Base-by-base conservation (phyloP, 345 rosid species). In the Mercurialis annua region DNA sequence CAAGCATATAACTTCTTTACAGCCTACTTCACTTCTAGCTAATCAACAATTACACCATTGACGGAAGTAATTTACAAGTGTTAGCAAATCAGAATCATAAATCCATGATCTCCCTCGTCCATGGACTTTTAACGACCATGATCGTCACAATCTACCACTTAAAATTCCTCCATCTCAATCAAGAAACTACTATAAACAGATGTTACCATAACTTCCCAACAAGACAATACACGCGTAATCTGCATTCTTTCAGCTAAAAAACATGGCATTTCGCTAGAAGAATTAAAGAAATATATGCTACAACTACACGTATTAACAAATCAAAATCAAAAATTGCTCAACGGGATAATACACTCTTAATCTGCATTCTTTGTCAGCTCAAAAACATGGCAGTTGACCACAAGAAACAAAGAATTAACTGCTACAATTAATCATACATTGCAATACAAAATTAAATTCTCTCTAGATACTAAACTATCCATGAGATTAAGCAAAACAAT, bases 301-400 rank as follows among this genome's bases (percentile, higher is more conserved):
- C 21, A 59, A 38, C 48, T 38, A 42, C 20, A 36, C 29, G 12
- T 20, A 4, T 16, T 24, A 29, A 24, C 44, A 40, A 40, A 33
- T 3, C 17, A 30, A 58, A 50, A n/a, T n/a, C 30, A 17, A 1
- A 11, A n/a, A 53, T 17, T 21, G 52, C 42, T 46, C 53, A 69
- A 23, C 59, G 57, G 44, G 26, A 42, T 26, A 15, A 59, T 15
- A 58, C 10, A 12, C 40, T 47, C 64, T 50, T 18, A 71, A 40
- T 64, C 56, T 70, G 52, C 70, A 31, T 50, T 60, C 31, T 61
- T 51, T 12, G 29, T 23, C 14, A 77, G 55, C 65, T 7, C 11
- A 10, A 34, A 43, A 10, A 36, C 23, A 11, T 40, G 17, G 47
- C 27, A 59, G 17, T 59, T 53, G 57, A 33, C 31, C 31, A 51